Percentiles rank a stretch among this genome's conserved stretches.
Conservation (phyloP, 2,329 filamentous ascomycete species). For the Lachnellula occidentalis region DNA sequence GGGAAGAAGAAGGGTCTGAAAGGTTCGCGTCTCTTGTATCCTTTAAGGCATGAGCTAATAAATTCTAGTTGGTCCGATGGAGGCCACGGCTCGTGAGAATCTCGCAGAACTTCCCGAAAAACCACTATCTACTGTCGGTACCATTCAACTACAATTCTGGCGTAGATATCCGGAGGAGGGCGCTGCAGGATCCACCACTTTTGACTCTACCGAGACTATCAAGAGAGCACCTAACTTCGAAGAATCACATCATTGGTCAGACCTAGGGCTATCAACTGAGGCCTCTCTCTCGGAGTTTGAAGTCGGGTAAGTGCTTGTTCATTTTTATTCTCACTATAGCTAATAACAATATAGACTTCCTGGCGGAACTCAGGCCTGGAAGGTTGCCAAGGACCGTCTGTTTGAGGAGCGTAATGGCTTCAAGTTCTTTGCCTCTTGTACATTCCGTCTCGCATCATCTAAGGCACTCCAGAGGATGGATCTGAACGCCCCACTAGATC, state of each 20-base stretch:
- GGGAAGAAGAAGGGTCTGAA: conserved; percentile 1
- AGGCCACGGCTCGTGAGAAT: neutral
- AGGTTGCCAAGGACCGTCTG: conserved; percentile 11
- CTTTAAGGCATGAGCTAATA: neutral
- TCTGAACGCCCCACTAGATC: conserved; percentile 5
- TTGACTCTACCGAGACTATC: neutral
- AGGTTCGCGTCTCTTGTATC: neutral
- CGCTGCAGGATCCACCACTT: neutral
- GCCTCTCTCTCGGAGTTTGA: conserved; percentile 16
- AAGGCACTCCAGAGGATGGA: conserved; percentile 10
- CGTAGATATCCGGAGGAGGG: conserved; percentile 1
- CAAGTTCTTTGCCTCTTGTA: conserved; percentile 16
- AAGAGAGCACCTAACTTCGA: conserved; percentile 16
- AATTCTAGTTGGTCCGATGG: neutral
- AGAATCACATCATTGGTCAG: conserved; percentile 16
- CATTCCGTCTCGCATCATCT: conserved; percentile 15
- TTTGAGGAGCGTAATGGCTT: conserved; percentile 8
- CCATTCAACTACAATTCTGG: conserved; percentile 10
- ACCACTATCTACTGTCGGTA: conserved; percentile 10
- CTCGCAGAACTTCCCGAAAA: neutral
- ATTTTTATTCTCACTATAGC: neutral
- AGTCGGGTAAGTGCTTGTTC: conserved; percentile 12
- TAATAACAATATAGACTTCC: conserved; percentile 6
- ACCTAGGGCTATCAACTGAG: conserved; percentile 8
- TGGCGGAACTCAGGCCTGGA: conserved; percentile 1